Evolutionary conservation across 2,329 filamentous ascomycete species (phyloP).

Genomic region (Colletotrichum aenigma): DNA sequence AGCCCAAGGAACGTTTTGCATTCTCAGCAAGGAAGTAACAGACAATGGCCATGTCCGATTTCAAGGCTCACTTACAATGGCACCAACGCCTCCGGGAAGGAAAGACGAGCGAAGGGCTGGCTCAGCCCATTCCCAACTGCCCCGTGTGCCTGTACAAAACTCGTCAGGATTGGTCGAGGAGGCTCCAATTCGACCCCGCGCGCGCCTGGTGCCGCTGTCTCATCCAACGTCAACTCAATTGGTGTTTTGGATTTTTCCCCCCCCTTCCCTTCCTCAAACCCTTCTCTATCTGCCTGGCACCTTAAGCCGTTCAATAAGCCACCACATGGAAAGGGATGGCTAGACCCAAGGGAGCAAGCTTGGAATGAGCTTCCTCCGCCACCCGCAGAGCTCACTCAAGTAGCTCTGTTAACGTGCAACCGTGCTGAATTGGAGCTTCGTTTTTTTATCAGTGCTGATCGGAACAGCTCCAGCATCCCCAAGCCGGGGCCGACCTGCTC

Average conservation of each 20-base stretch:
- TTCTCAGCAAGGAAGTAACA: neutral
- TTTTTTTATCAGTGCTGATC: neutral
- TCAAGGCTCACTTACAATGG: neutral
- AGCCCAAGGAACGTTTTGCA: neutral
- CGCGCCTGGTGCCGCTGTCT: neutral
- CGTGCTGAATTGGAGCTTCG: neutral
- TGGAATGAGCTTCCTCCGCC: neutral
- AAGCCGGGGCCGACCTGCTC: constrained; percentile 3
- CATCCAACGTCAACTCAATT: constrained; percentile 5
- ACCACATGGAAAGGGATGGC: constrained; percentile 1
- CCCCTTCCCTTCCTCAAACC: neutral
- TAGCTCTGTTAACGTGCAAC: neutral
- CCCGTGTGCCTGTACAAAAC: neutral
- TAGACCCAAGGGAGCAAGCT: constrained; percentile 15
- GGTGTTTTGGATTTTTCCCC: neutral
- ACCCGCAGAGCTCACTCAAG: neutral
- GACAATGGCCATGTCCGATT: neutral
- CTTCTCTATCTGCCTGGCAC: neutral
- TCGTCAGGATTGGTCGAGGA: neutral
- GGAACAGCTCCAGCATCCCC: neutral
- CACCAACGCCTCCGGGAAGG: neutral
- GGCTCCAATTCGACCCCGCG: neutral
- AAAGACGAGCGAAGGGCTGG: neutral
- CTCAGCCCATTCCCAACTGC: neutral
- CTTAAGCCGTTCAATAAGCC: neutral